Percentiles rank a stretch among this genome's conserved stretches.
Conservation (phyloP, 352 stramenopile species). For the Phytophthora lateralis region DNA sequence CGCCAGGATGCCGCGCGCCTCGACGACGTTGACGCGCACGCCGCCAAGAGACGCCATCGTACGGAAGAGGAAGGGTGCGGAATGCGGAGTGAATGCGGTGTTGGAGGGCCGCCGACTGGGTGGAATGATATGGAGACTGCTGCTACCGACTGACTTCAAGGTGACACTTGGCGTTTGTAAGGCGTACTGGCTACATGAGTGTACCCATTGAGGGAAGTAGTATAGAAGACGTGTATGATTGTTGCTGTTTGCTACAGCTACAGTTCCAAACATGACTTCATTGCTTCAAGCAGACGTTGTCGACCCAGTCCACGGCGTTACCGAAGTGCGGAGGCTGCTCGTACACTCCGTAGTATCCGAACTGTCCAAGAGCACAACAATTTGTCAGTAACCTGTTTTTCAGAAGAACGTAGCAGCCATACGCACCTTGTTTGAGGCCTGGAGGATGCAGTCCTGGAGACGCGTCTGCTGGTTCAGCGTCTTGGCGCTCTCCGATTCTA, state of each 20-base stretch:
- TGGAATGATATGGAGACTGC: neutral
- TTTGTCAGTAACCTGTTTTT: too few species aligned
- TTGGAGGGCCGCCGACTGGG: too few species aligned
- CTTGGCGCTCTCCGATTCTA: constrained; percentile 28
- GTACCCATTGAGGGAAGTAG: neutral
- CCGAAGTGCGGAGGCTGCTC: too few species aligned
- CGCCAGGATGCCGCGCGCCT: constrained; percentile 70
- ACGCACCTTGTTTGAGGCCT: constrained; percentile 50
- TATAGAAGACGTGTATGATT: too few species aligned
- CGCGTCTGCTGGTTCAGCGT: constrained; percentile 25
- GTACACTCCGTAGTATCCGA: too few species aligned
- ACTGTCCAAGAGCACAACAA: constrained; percentile 26
- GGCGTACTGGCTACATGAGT: neutral
- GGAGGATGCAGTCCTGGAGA: constrained; percentile 53
- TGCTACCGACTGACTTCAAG: neutral
- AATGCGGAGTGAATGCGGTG: neutral
- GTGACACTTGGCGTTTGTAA: too few species aligned
- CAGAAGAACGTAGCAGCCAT: too few species aligned
- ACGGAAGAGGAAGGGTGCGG: neutral
- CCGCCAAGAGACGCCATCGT: constrained; percentile 33
- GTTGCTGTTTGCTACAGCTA: too few species aligned
- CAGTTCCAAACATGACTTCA: neutral
- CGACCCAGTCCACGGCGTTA: too few species aligned
- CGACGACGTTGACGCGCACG: constrained; percentile 55
- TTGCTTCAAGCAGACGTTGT: neutral